Conservation (phyloP, 2,329 filamentous ascomycete species). For the Botrytis elliptica region DNA sequence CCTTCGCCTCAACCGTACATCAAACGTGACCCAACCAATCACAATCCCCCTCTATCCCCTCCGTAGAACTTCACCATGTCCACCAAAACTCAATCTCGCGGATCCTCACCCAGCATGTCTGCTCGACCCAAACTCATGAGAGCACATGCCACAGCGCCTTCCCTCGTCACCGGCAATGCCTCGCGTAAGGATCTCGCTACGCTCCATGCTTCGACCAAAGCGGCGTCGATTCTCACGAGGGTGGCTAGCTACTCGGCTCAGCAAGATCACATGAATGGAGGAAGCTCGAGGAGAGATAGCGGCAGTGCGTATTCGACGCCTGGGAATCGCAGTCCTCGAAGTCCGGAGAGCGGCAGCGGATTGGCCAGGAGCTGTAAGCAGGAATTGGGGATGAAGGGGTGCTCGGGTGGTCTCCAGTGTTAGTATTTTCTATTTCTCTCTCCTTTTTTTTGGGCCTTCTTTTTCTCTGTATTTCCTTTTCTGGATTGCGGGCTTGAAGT, state of each 20-base stretch:
- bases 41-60: background rate
- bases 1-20: background rate
- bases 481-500: background rate
- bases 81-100: constrained; percentile 41
- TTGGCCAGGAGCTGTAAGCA: constrained; percentile 30
- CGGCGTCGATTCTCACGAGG: constrained; percentile 54
- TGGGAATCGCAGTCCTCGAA: constrained; percentile 20
- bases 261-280: constrained; percentile 36
- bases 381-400: constrained; percentile 18
- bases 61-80: constrained; percentile 36
- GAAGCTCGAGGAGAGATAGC: constrained; percentile 20
- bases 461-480: background rate
- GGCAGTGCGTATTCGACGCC: constrained; percentile 22
- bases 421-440: background rate
- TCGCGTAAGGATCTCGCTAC: constrained; percentile 52
- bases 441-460: background rate
- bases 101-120: constrained; percentile 43
- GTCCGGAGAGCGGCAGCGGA: constrained; percentile 30
- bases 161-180: constrained; percentile 55
- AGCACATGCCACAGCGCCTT: constrained; percentile 56
- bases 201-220: constrained; percentile 50
- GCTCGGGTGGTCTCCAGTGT: constrained; percentile 10
- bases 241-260: constrained; percentile 52
- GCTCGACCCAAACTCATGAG: constrained; percentile 53
- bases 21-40: constrained; percentile 10